phyloP scores from a whole-genome alignment of 169 alveolate species.

The Eimeria tenella region DNA sequence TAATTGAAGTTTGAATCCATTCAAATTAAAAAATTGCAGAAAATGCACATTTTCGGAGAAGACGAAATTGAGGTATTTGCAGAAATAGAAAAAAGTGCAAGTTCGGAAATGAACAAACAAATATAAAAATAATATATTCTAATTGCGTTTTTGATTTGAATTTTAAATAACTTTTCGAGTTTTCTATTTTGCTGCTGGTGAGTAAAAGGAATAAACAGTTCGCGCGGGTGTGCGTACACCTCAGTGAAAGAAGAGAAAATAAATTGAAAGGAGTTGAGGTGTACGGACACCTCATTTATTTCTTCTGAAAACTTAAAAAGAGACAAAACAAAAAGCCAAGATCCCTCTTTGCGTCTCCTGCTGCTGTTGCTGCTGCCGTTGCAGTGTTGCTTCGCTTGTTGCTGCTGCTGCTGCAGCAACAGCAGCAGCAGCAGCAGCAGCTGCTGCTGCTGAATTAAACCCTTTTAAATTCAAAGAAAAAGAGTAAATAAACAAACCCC shows the following conservation, averaged over 20 bases:
- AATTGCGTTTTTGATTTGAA: not conserved
- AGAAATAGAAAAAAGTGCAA: not conserved
- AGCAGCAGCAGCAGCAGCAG: not conserved
- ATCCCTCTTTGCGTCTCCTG: no score
- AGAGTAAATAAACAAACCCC: no score
- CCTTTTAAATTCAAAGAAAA: not conserved
- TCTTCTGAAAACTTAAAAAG: no score
- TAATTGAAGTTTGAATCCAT: not conserved
- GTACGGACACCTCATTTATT: no score
- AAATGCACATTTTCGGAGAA: not conserved
- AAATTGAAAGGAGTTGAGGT: no score
- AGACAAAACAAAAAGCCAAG: no score
- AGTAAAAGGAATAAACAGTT: not conserved
- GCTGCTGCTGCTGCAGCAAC: conserved; percentile 12
- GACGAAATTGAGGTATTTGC: not conserved
- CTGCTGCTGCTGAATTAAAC: not conserved
- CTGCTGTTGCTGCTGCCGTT: not conserved
- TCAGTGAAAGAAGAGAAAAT: not conserved
- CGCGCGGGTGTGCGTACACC: not conserved
- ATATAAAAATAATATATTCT: not conserved
- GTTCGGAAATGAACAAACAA: not conserved
- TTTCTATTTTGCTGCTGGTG: not conserved
- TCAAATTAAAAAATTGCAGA: not conserved
- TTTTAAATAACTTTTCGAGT: no score
- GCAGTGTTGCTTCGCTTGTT: not conserved